These are phyloP conservation scores for Pseudogymnoascus sp. DNA, from an alignment of 2,329 filamentous ascomycete species.

Conservation along the genomic window DNA sequence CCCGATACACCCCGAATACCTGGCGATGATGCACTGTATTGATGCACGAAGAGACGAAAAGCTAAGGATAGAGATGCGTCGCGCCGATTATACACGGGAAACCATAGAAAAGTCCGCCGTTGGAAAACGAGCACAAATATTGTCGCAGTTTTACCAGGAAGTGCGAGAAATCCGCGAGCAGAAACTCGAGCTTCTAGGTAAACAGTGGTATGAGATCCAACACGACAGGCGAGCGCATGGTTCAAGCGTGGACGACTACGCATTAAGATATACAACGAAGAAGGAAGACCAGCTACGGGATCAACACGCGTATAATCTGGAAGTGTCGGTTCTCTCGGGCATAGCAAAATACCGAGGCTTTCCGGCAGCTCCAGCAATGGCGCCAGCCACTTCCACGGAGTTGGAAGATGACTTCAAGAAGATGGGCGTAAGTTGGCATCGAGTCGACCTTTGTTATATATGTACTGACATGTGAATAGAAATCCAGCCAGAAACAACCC, in stretches of 20 bases:
- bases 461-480: constrained; percentile 20
- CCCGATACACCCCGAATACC: constrained; percentile 81
- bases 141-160: constrained; percentile 84
- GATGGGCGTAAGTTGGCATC: constrained; percentile 65
- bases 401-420: constrained; percentile 80
- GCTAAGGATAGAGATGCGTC: constrained; percentile 42
- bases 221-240: constrained; percentile 74
- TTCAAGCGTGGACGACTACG: constrained; percentile 73
- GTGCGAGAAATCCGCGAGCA: constrained; percentile 76
- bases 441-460: constrained; percentile 10
- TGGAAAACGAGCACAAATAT: constrained; percentile 75
- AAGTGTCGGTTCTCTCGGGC: constrained; percentile 84
- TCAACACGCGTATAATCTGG: constrained; percentile 86
- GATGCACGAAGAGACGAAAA: constrained; percentile 76
- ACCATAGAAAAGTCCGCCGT: constrained; percentile 68
- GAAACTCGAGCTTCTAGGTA: constrained; percentile 71
- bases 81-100: constrained; percentile 65
- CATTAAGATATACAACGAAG: constrained; percentile 70
- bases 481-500: constrained; percentile 21
- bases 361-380: constrained; percentile 83
- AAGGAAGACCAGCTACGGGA: constrained; percentile 72
- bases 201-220: constrained; percentile 89
- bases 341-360: constrained; percentile 94
- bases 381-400: constrained; percentile 62
- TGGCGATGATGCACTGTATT: constrained; percentile 83